A percentile compares a stretch with the other conserved stretches of the same genome.
These are phyloP conservation scores for Somion occarium DNA, from an alignment of 1,284 basidiomycete species.

Conservation along the genomic window DNA sequence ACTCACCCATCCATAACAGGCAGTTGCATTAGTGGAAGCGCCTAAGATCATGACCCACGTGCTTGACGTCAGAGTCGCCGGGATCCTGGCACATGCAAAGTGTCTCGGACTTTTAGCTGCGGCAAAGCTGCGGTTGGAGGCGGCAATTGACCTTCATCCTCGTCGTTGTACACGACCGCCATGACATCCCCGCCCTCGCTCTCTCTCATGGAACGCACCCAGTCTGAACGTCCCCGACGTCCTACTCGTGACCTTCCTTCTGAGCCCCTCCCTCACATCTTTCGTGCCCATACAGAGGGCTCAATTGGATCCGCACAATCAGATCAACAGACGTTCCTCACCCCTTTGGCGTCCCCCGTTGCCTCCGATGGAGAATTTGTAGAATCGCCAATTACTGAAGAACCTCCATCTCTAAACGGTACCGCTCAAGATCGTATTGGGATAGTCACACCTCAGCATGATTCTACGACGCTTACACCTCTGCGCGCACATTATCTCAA, in stretches of 20 bases:
- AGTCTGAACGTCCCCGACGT: conserved; percentile 16
- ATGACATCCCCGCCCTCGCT: background rate
- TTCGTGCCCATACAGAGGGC: conserved; percentile 9
- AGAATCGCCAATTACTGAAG: conserved; percentile 12
- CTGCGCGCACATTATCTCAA: conserved; percentile 31
- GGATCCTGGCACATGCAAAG: no score
- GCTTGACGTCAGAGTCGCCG: conserved; percentile 4
- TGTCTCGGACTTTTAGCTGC: background rate
- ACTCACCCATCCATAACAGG: background rate
- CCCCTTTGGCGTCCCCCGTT: conserved; percentile 22
- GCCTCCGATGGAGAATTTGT: conserved; percentile 7
- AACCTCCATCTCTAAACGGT: conserved; percentile 6
- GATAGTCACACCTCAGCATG: background rate
- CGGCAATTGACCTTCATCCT: conserved; percentile 5
- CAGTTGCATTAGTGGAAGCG: background rate
- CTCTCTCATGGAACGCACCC: background rate
- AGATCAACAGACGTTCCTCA: conserved; percentile 19
- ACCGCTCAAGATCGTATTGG: background rate
- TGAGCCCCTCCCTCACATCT: conserved; percentile 6
- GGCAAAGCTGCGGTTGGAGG: background rate
- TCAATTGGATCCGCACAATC: conserved; percentile 15
- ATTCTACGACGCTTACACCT: conserved; percentile 23
- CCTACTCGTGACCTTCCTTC: conserved; percentile 17
- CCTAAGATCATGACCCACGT: background rate
- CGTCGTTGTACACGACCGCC: conserved; percentile 15